Conservation (phyloP, 148 eudicot species). For the Chenopodium formosanum region DNA sequence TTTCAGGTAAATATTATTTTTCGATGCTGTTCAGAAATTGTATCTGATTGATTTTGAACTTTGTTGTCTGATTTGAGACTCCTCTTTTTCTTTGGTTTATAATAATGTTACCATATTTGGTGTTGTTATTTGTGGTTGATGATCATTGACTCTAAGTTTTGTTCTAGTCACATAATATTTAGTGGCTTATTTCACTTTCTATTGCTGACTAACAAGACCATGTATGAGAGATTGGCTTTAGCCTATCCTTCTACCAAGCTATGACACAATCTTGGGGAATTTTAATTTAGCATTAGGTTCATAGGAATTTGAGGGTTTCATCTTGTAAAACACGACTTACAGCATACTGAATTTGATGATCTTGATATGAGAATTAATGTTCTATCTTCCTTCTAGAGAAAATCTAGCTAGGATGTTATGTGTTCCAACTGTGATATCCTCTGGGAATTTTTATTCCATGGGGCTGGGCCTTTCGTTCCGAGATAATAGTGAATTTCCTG, state of each 20-base stretch:
- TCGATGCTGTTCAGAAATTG: conserved; percentile 9
- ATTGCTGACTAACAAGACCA: background rate
- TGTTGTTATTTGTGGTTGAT: background rate
- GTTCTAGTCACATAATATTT: background rate
- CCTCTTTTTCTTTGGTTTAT: conserved; percentile 1
- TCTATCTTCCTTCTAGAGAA: background rate
- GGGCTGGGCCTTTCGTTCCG: background rate
- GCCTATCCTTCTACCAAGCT: background rate
- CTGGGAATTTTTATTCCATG: background rate
- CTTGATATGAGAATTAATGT: background rate
- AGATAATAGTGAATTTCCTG: background rate
- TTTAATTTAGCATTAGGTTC: too few relatives aligned
- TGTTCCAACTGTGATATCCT: too few relatives aligned
- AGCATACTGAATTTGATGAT: background rate
- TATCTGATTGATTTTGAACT: background rate
- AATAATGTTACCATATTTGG: background rate
- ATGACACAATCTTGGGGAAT: background rate
- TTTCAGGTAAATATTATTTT: conserved; percentile 53
- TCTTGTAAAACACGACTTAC: background rate
- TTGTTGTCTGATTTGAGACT: background rate
- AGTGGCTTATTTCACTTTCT: background rate
- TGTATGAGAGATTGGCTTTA: conserved; percentile 7
- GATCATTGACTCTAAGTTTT: background rate
- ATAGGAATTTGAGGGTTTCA: background rate
- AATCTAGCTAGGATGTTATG: background rate